These are phyloP conservation scores for Copromyces sp. DNA, from an alignment of 495 filamentous ascomycete species.

Conservation along the genomic window DNA sequence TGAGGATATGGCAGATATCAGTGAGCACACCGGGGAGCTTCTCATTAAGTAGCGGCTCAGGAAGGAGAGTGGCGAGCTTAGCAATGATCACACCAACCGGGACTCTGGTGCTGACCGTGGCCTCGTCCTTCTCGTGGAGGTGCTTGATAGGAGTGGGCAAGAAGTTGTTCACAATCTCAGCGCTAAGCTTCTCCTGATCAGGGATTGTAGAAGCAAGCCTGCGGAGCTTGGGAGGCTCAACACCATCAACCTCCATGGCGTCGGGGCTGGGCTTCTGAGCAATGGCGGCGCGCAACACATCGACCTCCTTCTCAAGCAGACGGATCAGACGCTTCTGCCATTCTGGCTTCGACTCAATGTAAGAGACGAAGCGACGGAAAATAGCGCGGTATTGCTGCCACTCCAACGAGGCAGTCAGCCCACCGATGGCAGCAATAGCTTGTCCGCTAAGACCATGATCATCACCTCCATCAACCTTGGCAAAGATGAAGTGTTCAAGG, in stretches of 20 bases:
- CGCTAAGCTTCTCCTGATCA: constrained; percentile 54
- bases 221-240: constrained; percentile 11
- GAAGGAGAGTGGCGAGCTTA: constrained; percentile 74
- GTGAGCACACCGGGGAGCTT: constrained; percentile 74
- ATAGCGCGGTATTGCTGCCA: constrained; percentile 87
- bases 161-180: constrained; percentile 63
- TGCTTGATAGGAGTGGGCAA: constrained; percentile 67
- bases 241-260: constrained; percentile 31
- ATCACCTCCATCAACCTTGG: constrained; percentile 61
- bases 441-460: constrained; percentile 80
- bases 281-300: constrained; percentile 52
- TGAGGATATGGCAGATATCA: constrained; percentile 84
- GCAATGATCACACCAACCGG: constrained; percentile 78
- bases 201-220: constrained; percentile 58
- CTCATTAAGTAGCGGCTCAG: constrained; percentile 55
- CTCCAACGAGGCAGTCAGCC: constrained; percentile 63
- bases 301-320: constrained; percentile 69
- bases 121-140: constrained; percentile 88
- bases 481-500: constrained; percentile 87
- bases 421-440: constrained; percentile 62
- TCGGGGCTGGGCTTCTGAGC: constrained; percentile 30
- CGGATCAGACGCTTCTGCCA: constrained; percentile 77
- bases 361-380: constrained; percentile 68
- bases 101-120: constrained; percentile 80
- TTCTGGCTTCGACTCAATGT: constrained; percentile 69